A percentile compares a stretch with the other conserved stretches of the same genome.
These are phyloP conservation scores for Metschnikowia proteae DNA, from an alignment of 805 yeast genomes.

Conservation along the genomic window DNA sequence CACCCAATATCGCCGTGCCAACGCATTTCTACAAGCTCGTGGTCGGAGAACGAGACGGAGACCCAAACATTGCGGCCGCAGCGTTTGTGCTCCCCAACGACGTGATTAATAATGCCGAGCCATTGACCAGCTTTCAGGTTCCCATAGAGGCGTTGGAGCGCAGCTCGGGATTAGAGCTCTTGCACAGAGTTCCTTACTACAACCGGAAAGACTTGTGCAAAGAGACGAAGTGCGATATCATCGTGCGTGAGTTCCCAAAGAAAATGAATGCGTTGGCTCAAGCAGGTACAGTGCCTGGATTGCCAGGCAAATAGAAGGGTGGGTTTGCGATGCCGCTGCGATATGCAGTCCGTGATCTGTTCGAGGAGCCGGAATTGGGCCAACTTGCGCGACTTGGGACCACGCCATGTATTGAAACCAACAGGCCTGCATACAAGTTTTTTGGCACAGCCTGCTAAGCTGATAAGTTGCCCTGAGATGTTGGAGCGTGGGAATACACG, in stretches of 20 bases:
- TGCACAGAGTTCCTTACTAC: constrained; percentile 60
- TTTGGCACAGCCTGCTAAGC: neutral
- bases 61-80: constrained; percentile 62
- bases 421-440: constrained; percentile 2
- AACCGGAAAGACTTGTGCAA: constrained; percentile 65
- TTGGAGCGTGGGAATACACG: too few species aligned
- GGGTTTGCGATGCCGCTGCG: neutral
- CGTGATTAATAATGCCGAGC: constrained; percentile 65
- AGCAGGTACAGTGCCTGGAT: neutral
- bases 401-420: neutral
- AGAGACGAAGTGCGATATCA: constrained; percentile 74
- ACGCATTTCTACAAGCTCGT: constrained; percentile 92
- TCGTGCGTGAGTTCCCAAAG: constrained; percentile 74
- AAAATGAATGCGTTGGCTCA: constrained; percentile 23
- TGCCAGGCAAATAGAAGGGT: neutral
- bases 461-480: neutral
- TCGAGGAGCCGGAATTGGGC: neutral
- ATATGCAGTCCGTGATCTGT: neutral
- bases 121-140: constrained; percentile 73
- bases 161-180: constrained; percentile 77
- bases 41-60: constrained; percentile 65
- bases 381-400: neutral
- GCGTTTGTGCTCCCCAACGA: constrained; percentile 94
- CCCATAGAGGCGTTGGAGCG: constrained; percentile 88
- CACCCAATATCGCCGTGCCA: constrained; percentile 95